These are phyloP conservation scores for Ophiobolus disseminans DNA, from an alignment of 2,329 filamentous ascomycete genomes.

Conservation along the genomic window DNA sequence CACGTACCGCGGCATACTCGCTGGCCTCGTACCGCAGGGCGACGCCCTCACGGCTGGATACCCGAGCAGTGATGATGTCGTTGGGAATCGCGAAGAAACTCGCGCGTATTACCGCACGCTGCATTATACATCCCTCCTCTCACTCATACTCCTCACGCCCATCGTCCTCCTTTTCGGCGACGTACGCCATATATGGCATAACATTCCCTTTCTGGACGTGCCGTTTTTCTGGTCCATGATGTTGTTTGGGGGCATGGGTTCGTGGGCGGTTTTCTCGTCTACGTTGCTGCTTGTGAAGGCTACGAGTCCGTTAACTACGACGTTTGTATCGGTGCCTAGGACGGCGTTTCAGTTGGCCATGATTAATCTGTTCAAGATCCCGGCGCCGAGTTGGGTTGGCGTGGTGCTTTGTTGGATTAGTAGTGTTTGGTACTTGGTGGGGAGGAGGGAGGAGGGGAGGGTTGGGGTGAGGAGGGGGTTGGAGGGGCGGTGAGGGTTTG, in stretches of 20 bases:
- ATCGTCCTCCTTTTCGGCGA: conserved; percentile 60
- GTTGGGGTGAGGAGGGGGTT: conserved; percentile 40
- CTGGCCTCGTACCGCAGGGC: conserved; percentile 53
- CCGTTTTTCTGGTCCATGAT: conserved; percentile 64
- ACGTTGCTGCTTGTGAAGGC: conserved; percentile 58
- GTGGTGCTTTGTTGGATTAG: conserved; percentile 59
- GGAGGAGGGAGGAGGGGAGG: conserved; percentile 51
- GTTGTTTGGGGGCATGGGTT: conserved; percentile 56
- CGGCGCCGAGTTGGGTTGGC: conserved; percentile 60
- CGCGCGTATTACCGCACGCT: conserved; percentile 60
- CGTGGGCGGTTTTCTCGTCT: conserved; percentile 57
- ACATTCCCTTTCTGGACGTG: conserved; percentile 63
- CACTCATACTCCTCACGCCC: conserved; percentile 57
- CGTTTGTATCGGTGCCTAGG: conserved; percentile 58
- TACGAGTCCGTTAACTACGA: conserved; percentile 59
- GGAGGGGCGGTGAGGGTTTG: conserved; percentile 44
- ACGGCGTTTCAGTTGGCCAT: conserved; percentile 58
- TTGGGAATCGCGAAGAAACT: conserved; percentile 54
- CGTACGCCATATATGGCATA: conserved; percentile 56
- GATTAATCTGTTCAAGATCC: conserved; percentile 57
- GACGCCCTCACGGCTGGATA: conserved; percentile 55
- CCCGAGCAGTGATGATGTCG: conserved; percentile 39
- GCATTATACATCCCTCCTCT: conserved; percentile 60
- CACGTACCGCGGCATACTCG: conserved; percentile 57
- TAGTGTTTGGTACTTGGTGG: conserved; percentile 58